Base-by-base conservation (phyloP, 2,329 filamentous ascomycete genomes). In the Aspergillus aculeatinus region DNA sequence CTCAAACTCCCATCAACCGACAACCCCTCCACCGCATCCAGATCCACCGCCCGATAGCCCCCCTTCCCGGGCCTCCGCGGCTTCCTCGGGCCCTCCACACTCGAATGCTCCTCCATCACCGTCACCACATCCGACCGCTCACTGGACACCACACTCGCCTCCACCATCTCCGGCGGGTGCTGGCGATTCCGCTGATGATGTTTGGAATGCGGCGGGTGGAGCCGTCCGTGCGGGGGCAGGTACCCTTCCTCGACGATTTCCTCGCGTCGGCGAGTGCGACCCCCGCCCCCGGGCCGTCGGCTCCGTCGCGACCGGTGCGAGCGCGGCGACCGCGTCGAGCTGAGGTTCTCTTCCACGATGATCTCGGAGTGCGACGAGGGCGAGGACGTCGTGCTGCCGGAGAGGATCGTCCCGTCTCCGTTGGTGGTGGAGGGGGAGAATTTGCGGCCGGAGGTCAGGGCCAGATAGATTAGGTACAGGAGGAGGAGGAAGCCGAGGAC, bases 71-170 rank as follows among this genome's bases (percentile, higher is more conserved):
- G 75, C 10, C 65, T 59, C 56, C 67, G 68, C 62, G 68, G 70
- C 51, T 9, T 29, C 9, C 56, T 33, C 48, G n/a, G 27, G 27
- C 51, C 54, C 57, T 63, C 63, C 16, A 66, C 58, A 31, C 69
- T 68, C 5, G 80, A 81, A 57, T 82, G 77, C 71, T 86, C 84
- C 71, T 87, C 84, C 60, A 83, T 80, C 9, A 86, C 84, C 71
- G 86, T 82, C 2, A 86, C 80, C n/a, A 85, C 75, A 70, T 85
- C 82, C 52, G 79, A 64, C 51, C 61, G 60, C 7, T 65, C 60
- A 44, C 68, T 63, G 19, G 67, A 68, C 51, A 67, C 69, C 52
- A 68, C 59, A 27, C 69, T 72, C 66, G 76, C 72, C 59, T 76
- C 77, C 25, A 74, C 69, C 21, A 74, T 44, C 6, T 44, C 39